Base-by-base conservation (phyloP, 1,139 yeast genomes). In the Zygoascus hellenicus region DNA sequence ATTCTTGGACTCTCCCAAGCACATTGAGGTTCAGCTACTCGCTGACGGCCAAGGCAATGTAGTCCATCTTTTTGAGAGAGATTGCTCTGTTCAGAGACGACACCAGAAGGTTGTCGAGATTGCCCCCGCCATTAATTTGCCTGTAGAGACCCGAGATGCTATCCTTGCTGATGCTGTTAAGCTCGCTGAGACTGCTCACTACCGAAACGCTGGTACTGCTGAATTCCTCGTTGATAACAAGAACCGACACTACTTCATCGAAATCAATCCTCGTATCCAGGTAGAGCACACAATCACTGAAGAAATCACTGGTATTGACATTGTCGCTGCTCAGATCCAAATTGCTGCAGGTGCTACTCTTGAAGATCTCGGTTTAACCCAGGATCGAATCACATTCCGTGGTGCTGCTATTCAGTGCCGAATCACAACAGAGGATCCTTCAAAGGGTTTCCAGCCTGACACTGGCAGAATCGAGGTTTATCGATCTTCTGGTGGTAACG, bases 401-500 rank as follows among this genome's bases (percentile, higher is more conserved):
- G 99, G 99, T 10, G 92, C 90, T 67, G 97, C 98, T 39, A 92
- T 92, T 60, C 99, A 92, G 74, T 94, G 98, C 76, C 89, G 98
- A 77, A 92, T 92, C 71, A 92, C 98, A 48, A 94, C 98, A 46
- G 99, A 92, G 71, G 98, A 92, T 65, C 98, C 99, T 15, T 67
- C 96, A 43, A 90, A 89, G 72, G 87, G 83, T 66, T 92, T 92
- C 81, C 97, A 87, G 69, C 99, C 99, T 14, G 99, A 92, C 65
- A 94, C 97, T 2, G 99, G 99, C 65, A 89, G 92, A 70, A 85
- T 92, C 58, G 99, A 92, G 69, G 99, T 92, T 43, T 92, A 92
- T 74, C 80, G 98, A 68, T 89, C 97, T 34, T 88, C 98, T 35
- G 99, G 99, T 72, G 99, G 99, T 75, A 92, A 92, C 64, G 99